phyloP scores from a whole-genome alignment of 2,329 filamentous ascomycete genomes.

The Stachybotrys elegans region DNA sequence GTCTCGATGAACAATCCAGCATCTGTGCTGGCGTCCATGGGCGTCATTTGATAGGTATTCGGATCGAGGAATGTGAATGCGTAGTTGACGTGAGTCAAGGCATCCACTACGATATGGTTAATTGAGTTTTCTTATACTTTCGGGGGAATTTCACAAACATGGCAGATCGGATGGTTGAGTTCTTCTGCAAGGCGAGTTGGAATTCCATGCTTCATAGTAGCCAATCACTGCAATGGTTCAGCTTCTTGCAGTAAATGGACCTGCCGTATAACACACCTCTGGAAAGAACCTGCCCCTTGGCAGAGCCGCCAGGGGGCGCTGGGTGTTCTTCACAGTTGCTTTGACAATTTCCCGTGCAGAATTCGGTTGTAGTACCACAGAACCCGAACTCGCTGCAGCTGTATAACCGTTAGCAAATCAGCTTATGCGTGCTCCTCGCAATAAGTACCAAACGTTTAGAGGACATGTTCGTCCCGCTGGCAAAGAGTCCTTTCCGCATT shows the following conservation, averaged over 20 bases:
- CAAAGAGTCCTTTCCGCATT: background rate
- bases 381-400: background rate
- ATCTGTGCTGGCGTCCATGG: slow-evolving; percentile 16
- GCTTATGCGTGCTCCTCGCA: no score
- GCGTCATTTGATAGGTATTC: slow-evolving; percentile 13
- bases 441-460: background rate
- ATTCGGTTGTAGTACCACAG: background rate
- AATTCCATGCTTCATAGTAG: background rate
- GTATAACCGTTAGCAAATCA: no score
- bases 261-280: no score
- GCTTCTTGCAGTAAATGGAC: no score
- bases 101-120: background rate
- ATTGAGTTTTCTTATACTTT: no score
- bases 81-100: slow-evolving; percentile 17
- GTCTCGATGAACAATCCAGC: background rate
- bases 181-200: no score
- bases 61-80: slow-evolving; percentile 18
- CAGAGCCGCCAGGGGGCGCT: no score
- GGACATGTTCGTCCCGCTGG: background rate
- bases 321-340: background rate
- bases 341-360: background rate
- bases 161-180: no score
- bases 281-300: no score
- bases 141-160: no score
- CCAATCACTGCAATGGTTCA: background rate